Percentiles rank a stretch among this genome's conserved stretches.
Evolutionary conservation across 495 filamentous ascomycete species (phyloP).

Genomic region (Penicillium pancosmium): DNA sequence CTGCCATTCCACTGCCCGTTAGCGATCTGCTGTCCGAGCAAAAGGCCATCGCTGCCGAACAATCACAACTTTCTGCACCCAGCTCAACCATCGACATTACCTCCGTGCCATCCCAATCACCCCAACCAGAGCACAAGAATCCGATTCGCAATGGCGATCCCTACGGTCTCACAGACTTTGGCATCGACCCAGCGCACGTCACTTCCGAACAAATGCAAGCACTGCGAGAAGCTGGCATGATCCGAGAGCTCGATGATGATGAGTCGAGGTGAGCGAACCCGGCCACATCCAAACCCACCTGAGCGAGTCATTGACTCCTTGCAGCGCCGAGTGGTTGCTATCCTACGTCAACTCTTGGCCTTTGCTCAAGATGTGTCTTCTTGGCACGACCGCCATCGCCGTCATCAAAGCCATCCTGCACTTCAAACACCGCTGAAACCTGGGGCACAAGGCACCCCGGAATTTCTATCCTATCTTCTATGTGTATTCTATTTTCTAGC

Average conservation of each 20-base stretch:
- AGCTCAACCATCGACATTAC: not conserved
- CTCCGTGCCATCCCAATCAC: not conserved
- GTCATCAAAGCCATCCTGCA: not conserved
- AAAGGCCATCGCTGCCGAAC: not conserved
- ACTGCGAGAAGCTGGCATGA: not conserved
- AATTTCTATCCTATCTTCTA: not conserved
- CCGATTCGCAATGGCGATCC: conserved; percentile 2
- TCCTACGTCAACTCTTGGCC: conserved; percentile 1
- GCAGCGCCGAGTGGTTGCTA: not conserved
- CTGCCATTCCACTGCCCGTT: not conserved
- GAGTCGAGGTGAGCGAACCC: not conserved
- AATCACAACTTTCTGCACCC: not conserved
- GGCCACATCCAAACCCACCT: not conserved
- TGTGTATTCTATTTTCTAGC: not conserved
- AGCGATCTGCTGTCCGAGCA: not conserved
- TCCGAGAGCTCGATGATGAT: not conserved
- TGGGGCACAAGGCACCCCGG: no score
- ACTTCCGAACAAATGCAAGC: not conserved
- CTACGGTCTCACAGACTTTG: not conserved
- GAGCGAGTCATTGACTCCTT: conserved; percentile 4
- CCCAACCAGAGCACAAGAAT: not conserved
- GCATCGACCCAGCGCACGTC: conserved; percentile 1
- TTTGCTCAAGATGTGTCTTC: not conserved
- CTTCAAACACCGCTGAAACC: not conserved
- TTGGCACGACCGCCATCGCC: not conserved